A percentile compares a stretch with the other conserved stretches of the same genome.
These are phyloP conservation scores for Aureobasidium namibiae DNA, from an alignment of 2,329 filamentous ascomycete genomes.

Conservation along the genomic window DNA sequence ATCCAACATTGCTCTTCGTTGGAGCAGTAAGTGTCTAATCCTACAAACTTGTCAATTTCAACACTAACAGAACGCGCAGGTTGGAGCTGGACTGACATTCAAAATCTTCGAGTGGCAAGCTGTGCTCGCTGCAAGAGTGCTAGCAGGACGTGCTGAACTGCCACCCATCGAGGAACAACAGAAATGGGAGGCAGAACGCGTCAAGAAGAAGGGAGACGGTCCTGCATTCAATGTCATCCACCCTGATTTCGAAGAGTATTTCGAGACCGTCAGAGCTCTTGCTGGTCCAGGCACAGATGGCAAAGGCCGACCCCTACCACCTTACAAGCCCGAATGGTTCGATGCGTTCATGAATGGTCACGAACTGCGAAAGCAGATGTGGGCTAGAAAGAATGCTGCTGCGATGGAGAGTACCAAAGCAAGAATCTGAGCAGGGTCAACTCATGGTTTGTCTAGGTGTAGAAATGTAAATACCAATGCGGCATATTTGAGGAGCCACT, in stretches of 20 bases:
- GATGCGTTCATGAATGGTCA: constrained; percentile 12
- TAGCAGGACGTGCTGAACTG: constrained; percentile 46
- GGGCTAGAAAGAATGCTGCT: constrained; percentile 14
- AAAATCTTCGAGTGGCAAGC: constrained; percentile 64
- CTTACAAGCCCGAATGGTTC: constrained; percentile 13
- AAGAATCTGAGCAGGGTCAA: neutral
- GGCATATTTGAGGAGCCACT: too few relatives aligned
- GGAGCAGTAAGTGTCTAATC: constrained; percentile 42
- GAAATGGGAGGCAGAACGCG: constrained; percentile 50
- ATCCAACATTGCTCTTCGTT: constrained; percentile 50
- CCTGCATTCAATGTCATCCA: constrained; percentile 48
- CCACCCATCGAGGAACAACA: constrained; percentile 43
- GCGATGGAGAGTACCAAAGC: neutral
- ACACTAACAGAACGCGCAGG: neutral
- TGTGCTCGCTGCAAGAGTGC: constrained; percentile 50
- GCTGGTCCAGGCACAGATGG: constrained; percentile 38
- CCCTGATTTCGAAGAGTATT: constrained; percentile 58
- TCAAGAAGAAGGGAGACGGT: constrained; percentile 48
- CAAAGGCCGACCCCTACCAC: constrained; percentile 33
- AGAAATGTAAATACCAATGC: too few relatives aligned
- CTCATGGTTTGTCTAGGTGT: too few relatives aligned
- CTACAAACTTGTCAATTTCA: neutral
- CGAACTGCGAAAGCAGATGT: constrained; percentile 13
- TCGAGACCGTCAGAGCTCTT: constrained; percentile 46
- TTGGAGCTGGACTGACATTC: constrained; percentile 53